These are phyloP conservation scores for Phalaenopsis hybrid DNA, from an alignment of 116 monocot species.

Conservation along the genomic window DNA sequence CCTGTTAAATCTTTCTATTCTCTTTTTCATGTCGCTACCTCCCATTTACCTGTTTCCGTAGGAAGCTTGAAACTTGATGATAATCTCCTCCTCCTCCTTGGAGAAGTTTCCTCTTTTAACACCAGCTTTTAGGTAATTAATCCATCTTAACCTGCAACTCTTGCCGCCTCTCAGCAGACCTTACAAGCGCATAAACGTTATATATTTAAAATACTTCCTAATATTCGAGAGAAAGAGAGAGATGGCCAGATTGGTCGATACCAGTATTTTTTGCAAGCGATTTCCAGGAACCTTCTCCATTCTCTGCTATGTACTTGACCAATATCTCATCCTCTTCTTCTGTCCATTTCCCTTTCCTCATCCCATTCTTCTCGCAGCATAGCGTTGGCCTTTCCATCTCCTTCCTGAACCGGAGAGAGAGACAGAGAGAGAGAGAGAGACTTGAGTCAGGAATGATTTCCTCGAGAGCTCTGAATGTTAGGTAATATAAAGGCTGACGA, in stretches of 20 bases:
- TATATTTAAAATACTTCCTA: background rate
- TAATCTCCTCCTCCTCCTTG: conserved; percentile 4
- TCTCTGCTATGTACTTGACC: conserved; percentile 14
- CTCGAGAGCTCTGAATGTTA: background rate
- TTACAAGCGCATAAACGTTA: background rate
- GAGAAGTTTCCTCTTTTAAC: conserved; percentile 7
- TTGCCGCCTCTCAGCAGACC: conserved; percentile 10
- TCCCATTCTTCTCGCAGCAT: conserved; percentile 18
- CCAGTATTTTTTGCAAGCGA: conserved; percentile 25
- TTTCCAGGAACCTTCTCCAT: conserved; percentile 28
- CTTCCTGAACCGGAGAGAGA: background rate
- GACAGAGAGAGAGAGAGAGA: background rate
- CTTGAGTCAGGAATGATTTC: no score
- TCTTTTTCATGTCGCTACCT: no score
- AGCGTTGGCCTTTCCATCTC: conserved; percentile 14
- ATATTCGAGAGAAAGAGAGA: background rate
- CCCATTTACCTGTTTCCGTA: conserved; percentile 6
- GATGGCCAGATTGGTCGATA: background rate
- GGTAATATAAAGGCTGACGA: no score
- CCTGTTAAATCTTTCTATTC: no score
- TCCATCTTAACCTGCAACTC: conserved; percentile 13
- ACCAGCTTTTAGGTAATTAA: conserved; percentile 1
- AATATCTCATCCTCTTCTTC: conserved; percentile 22
- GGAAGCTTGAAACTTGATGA: conserved; percentile 1
- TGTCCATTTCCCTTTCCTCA: conserved; percentile 22